phyloP scores from a whole-genome alignment of 306 rosid genomes.

The Betula pendula region DNA sequence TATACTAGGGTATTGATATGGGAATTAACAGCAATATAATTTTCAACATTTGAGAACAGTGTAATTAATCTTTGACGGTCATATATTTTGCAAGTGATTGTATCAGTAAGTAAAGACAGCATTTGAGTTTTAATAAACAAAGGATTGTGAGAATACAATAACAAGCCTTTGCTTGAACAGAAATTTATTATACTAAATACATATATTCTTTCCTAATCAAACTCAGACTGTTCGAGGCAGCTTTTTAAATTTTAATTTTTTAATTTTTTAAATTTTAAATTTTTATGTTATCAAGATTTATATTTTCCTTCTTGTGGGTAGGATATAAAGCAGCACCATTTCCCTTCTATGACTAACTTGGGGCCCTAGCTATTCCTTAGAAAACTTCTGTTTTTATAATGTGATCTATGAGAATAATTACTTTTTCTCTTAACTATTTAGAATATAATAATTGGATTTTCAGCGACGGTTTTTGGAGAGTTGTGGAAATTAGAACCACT shows the following conservation, averaged over 20 bases:
- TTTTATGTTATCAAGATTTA: no score
- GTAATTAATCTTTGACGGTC: neutral
- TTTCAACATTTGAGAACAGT: neutral
- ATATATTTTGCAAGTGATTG: neutral
- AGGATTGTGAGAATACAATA: neutral
- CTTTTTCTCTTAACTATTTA: neutral
- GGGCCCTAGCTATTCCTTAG: neutral
- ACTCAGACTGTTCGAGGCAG: constrained; percentile 7
- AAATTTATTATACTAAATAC: neutral
- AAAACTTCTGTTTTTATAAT: constrained; percentile 7
- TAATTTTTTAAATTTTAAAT: neutral
- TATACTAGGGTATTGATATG: neutral
- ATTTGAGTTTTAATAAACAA: neutral
- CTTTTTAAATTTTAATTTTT: constrained; percentile 2
- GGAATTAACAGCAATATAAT: neutral
- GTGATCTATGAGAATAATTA: neutral
- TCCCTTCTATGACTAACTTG: neutral
- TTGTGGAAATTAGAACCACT: constrained; percentile 95
- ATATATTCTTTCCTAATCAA: neutral
- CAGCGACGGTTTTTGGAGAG: constrained; percentile 89
- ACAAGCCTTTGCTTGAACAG: neutral
- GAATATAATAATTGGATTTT: constrained; percentile 28
- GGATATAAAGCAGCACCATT: no score
- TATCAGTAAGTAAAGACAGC: neutral
- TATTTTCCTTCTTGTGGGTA: no score